Evolutionary conservation across 2,329 filamentous ascomycete genomes (phyloP), one percentile per base, ranked within the genome.

Genomic region (Plenodomus lindquistii): DNA sequence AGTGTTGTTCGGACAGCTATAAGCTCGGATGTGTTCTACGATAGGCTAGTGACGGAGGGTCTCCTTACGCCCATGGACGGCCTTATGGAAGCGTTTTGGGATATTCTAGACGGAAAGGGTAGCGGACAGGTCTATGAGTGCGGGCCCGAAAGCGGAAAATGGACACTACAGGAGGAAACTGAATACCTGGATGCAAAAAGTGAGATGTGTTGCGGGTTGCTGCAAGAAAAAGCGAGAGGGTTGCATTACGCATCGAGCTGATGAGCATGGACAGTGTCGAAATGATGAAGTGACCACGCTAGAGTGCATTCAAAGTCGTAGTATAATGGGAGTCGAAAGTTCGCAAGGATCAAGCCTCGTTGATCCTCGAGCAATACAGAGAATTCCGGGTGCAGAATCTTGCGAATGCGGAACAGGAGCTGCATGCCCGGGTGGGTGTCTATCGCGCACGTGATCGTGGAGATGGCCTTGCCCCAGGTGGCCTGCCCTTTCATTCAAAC

Each of bases 51-150:
- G 29, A 52, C 53, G 11, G 48, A 65, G 40, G 62, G 63, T 1
- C 40, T 76, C 19, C 48, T 77, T 42, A 72, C 71, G 9, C 67
- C 71, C 0, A 75, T 78, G 62, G 57, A 73, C 24, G 65, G 64
- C 0, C 60, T 77, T 7, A 59, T 77, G n/a, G 65, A 72, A 31
- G 69, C 72, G 1, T 77, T 77, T 48, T 62, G 72, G 42, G 61
- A 62, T 11, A 67, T 75, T 38, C 48, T 77, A 7, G 41, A 42
- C 1, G 59, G 65, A 22, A 54, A 60, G n/a, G 62, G 62, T n/a
- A 73, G 69, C 21, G 75, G 74, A 1, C 67, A 75, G 50, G 70
- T 71, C n/a, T 66, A 73, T 37, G 76, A 78, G 44, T 66, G 70
- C 37, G 72, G 73, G 11, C 73, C 75, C 8, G 67, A 68, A n/a